phyloP scores from a whole-genome alignment of 2,329 filamentous ascomycete species.

The Epichloe scottii region DNA sequence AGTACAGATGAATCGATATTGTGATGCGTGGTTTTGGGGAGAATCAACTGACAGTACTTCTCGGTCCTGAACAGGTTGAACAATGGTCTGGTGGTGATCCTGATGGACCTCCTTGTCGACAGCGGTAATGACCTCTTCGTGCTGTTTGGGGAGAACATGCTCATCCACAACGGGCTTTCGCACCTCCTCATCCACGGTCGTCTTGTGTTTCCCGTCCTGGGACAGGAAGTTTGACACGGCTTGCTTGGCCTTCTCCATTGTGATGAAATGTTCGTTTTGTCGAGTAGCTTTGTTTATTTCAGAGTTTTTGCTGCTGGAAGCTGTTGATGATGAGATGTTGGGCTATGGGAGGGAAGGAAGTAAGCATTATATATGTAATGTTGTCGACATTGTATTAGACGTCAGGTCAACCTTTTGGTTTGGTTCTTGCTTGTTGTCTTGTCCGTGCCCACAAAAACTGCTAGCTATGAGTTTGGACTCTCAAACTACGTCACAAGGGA shows the following conservation, averaged over 20 bases:
- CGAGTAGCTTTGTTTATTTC: too few species aligned
- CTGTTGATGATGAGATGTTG: not conserved
- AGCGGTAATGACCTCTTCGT: constrained; percentile 49
- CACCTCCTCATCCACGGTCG: constrained; percentile 56
- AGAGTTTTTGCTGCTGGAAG: too few species aligned
- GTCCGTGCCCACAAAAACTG: too few species aligned
- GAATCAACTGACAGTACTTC: constrained; percentile 28
- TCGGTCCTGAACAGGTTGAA: constrained; percentile 44
- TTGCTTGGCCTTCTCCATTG: constrained; percentile 53
- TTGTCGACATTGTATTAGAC: too few species aligned
- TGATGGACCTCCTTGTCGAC: constrained; percentile 59
- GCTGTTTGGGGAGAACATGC: constrained; percentile 43
- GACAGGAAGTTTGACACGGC: constrained; percentile 48
- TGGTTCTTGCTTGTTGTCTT: accelerated
- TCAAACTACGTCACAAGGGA: too few species aligned
- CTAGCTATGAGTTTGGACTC: too few species aligned
- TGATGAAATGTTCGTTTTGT: not conserved
- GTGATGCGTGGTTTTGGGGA: not conserved
- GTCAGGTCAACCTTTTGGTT: too few species aligned
- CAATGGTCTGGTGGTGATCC: constrained; percentile 57
- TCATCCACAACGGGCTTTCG: constrained; percentile 49
- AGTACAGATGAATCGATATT: too few species aligned
- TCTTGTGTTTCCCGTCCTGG: constrained; percentile 52
- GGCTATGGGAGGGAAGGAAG: not conserved
- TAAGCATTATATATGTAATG: too few species aligned